These are phyloP conservation scores for Microstegium vimineum DNA, from an alignment of 176 grass and related monocot species.

Conservation along the genomic window DNA sequence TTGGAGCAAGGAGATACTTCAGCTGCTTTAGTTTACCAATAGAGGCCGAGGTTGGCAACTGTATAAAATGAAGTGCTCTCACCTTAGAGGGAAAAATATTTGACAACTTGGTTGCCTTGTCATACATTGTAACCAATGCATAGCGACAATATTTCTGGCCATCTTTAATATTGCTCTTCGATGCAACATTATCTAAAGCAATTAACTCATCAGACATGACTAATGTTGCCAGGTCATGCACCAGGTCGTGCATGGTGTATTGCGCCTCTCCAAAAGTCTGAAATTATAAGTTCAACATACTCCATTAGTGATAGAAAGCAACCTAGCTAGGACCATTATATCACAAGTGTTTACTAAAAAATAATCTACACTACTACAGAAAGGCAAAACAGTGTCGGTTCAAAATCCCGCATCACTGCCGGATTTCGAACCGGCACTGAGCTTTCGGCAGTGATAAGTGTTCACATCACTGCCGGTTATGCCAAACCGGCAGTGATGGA, in stretches of 20 bases:
- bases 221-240: neutral
- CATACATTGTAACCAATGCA: neutral
- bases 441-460: too few species aligned
- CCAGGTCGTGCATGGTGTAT: neutral
- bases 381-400: too few species aligned
- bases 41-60: neutral
- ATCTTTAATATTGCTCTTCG: neutral
- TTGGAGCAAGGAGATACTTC: neutral
- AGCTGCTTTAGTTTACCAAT: neutral
- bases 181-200: neutral
- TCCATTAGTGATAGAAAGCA: too few species aligned
- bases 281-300: neutral
- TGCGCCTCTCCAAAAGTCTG: neutral
- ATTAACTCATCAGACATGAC: neutral
- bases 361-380: too few species aligned
- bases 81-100: neutral
- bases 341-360: too few species aligned
- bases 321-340: too few species aligned
- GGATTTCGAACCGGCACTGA: too few species aligned
- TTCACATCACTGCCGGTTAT: too few species aligned
- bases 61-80: constrained; percentile 2
- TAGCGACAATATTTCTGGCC: neutral
- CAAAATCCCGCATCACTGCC: too few species aligned
- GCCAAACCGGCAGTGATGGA: too few species aligned
- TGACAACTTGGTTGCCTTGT: neutral